Base-by-base conservation (phyloP, 352 stramenopile genomes). In the Phytophthora chlamydospora region DNA sequence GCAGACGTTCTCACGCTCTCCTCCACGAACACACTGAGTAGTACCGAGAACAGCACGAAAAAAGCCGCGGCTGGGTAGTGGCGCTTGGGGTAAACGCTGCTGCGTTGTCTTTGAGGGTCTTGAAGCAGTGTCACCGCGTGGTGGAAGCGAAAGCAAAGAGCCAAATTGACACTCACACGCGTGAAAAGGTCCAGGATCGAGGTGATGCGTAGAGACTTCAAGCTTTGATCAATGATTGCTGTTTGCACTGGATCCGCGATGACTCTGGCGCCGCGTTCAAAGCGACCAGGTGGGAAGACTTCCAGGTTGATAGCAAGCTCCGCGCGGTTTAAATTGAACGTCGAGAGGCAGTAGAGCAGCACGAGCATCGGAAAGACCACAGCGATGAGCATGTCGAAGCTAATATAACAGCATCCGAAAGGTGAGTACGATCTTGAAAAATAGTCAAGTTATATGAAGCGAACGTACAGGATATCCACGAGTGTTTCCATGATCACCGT, bases 191-290 rank as follows among this genome's bases (percentile, higher is more conserved):
- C 53, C 6, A 69, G 16, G 1, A 49, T 11, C 1, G 68, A 70
- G 21, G 50, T 42, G 16, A 76, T 64, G 16, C 68, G 68, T 17
- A 78, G 51, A 6, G 53, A 66, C 32, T 62, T 48, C n/a, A 80
- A 46, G 7, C 12, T 65, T 34, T 69, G 24, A 14, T 50, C 36
- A 27, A 75, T 43, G 16, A 60, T 21, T 10, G 31, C 41, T n/a
- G 52, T 60, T 17, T 60, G 31, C 0, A 42, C 19, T 1, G 52
- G 52, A 17, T 60, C 41, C 17, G 51, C 51, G 11, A 51, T 51
- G 1, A 9, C 17, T 31, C 19, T 21, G 14, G 52, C 52, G 31
- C 6, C 16, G 1, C 42, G 42, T 16, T 60, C 52, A 24, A 27
- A 11, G 40, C 52, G 51, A 19, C 52, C 41, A 3, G 19, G 13